These are phyloP conservation scores for Silybum marianum DNA, from an alignment of 129 eudicot genomes.

Conservation along the genomic window DNA sequence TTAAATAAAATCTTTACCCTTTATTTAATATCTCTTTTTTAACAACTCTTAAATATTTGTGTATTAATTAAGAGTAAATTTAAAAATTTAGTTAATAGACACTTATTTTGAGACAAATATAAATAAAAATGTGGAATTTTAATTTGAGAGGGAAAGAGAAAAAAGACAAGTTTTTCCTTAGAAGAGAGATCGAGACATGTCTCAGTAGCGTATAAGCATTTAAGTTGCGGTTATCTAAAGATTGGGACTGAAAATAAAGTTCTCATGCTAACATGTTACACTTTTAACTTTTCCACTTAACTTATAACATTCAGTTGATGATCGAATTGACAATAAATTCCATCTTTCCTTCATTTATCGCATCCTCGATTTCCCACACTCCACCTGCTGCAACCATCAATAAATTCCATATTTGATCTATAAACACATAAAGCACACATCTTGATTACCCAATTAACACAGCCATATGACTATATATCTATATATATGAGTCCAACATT, in stretches of 20 bases:
- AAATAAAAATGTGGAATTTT: too few relatives aligned
- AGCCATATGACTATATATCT: too few relatives aligned
- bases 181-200: not conserved
- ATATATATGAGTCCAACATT: not conserved
- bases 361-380: not conserved
- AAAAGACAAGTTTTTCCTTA: too few relatives aligned
- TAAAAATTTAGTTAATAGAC: too few relatives aligned
- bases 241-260: not conserved
- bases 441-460: not conserved
- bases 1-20: too few relatives aligned
- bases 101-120: too few relatives aligned
- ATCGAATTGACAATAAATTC: not conserved
- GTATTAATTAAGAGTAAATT: too few relatives aligned
- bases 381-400: not conserved
- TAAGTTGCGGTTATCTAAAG: constrained; percentile 1
- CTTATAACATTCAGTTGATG: not conserved
- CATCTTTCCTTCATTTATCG: not conserved
- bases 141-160: too few relatives aligned
- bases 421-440: not conserved
- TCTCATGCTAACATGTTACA: not conserved
- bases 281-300: not conserved
- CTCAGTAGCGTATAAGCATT: not conserved
- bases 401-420: not conserved
- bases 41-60: too few relatives aligned
- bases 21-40: too few relatives aligned